A percentile compares a stretch with the other conserved stretches of the same genome.
These are phyloP conservation scores for Inonotus hispidus DNA, from an alignment of 1,284 basidiomycete genomes.

Conservation along the genomic window DNA sequence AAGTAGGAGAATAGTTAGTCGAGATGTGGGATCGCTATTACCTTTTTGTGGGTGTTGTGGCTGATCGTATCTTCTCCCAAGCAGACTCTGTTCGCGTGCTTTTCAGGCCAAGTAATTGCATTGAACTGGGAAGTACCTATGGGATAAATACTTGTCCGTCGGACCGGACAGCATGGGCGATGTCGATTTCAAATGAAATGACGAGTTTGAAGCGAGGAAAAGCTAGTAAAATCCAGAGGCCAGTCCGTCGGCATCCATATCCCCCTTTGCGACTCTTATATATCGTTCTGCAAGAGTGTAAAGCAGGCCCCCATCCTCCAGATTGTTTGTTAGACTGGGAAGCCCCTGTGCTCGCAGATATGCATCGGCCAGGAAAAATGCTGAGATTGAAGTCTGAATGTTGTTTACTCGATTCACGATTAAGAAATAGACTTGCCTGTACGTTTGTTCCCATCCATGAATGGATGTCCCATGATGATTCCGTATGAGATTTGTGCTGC, in stretches of 20 bases:
- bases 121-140: too few species aligned
- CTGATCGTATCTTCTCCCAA: too few species aligned
- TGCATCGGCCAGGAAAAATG: slow-evolving; percentile 25
- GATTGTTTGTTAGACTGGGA: slow-evolving; percentile 16
- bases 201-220: neutral
- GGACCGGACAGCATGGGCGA: too few species aligned
- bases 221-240: neutral
- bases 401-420: neutral
- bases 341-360: slow-evolving; percentile 23
- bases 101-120: too few species aligned
- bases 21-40: too few species aligned
- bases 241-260: neutral
- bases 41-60: too few species aligned
- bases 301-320: slow-evolving; percentile 7
- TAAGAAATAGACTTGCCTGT: slow-evolving; percentile 20
- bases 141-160: too few species aligned
- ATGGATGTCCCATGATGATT: slow-evolving; percentile 28
- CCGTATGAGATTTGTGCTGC: slow-evolving; percentile 27
- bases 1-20: too few species aligned
- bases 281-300: neutral
- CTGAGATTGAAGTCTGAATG: slow-evolving; percentile 6
- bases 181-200: too few species aligned
- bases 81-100: too few species aligned
- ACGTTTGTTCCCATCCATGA: slow-evolving; percentile 28
- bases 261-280: slow-evolving; percentile 3